Conservation (phyloP, 2,329 filamentous ascomycete genomes). For the Diaporthe nobilis region DNA sequence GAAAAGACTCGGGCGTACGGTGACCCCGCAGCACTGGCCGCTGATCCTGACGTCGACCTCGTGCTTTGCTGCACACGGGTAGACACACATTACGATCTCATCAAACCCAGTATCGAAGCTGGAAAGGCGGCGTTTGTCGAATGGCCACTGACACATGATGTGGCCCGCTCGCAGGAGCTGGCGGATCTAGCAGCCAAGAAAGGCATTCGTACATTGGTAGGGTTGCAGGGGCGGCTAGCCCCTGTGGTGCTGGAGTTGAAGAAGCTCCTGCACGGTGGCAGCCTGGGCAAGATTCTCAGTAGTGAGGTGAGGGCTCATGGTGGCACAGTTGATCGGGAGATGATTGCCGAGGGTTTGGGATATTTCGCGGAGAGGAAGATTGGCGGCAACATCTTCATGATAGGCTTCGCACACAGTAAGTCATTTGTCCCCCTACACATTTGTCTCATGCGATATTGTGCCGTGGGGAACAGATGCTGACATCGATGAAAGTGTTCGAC, state of each 20-base stretch:
- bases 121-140: slow-evolving; percentile 70
- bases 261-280: slow-evolving; percentile 58
- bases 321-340: slow-evolving; percentile 52
- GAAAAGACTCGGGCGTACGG: slow-evolving; percentile 63
- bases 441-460: slow-evolving; percentile 31
- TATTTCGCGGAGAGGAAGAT: slow-evolving; percentile 65
- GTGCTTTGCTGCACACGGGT: slow-evolving; percentile 69
- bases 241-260: slow-evolving; percentile 61
- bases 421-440: slow-evolving; percentile 4
- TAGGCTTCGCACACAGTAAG: slow-evolving; percentile 59
- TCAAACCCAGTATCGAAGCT: slow-evolving; percentile 61
- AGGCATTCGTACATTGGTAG: slow-evolving; percentile 57
- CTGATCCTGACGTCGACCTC: slow-evolving; percentile 65
- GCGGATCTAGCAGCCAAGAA: slow-evolving; percentile 49
- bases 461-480: slow-evolving; percentile 45
- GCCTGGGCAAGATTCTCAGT: slow-evolving; percentile 67
- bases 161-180: slow-evolving; percentile 58
- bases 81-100: slow-evolving; percentile 63
- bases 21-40: slow-evolving; percentile 61
- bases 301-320: slow-evolving; percentile 59
- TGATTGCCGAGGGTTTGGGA: slow-evolving; percentile 51
- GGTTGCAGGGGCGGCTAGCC: slow-evolving; percentile 64
- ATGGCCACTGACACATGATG: slow-evolving; percentile 68
- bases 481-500: slow-evolving; percentile 57
- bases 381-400: slow-evolving; percentile 61